Evolutionary conservation across 306 rosid genomes (phyloP), one percentile per base, ranked within the genome.

Genomic region (Sicyos baderoa): DNA sequence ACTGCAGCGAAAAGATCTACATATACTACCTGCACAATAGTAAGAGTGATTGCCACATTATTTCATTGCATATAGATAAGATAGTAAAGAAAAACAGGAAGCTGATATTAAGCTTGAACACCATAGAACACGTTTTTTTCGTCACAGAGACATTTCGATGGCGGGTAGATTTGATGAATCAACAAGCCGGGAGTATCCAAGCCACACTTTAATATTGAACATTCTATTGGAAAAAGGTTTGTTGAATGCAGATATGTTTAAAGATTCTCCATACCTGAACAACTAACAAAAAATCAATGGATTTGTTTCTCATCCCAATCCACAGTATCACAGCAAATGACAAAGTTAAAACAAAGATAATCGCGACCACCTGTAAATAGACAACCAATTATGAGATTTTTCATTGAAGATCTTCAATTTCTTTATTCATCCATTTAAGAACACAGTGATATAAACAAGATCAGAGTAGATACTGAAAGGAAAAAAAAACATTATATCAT

Each of bases 21-120:
- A 75, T 93, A 93, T 64, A 88, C 96, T 64, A 88, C 96, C 99
- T 93, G 96, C 87, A 85, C 58, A 63, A 80, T 50, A 47, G 73
- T 69, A 77, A 64, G 72, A 75, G 47, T 81, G 52, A 72, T 63
- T 18, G 17, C 51, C 52, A 40, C 13, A 63, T 63, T 63, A 63
- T 42, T 18, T 40, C 69, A 63, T 5, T 4, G 21, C 25, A 61
- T 61, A 17, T 57, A 8, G 5, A 57, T 57, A 56, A 22, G 62
- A 56, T 56, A 12, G 17, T 56, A 32, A 56, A 56, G 40, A 40
- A 56, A 55, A 59, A 59, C 27, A n/a, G 25, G 21, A 37, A 9
- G 16, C 49, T 9, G 21, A 61, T 37, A n/a, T 16, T 17, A 9
- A 62, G 50, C 50, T 61, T 9, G 13, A 32, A 17, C 3, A 7